Evolutionary conservation across 495 filamentous ascomycete genomes (phyloP), one percentile per base, ranked within the genome.

Genomic region (Neurospora hispaniola): DNA sequence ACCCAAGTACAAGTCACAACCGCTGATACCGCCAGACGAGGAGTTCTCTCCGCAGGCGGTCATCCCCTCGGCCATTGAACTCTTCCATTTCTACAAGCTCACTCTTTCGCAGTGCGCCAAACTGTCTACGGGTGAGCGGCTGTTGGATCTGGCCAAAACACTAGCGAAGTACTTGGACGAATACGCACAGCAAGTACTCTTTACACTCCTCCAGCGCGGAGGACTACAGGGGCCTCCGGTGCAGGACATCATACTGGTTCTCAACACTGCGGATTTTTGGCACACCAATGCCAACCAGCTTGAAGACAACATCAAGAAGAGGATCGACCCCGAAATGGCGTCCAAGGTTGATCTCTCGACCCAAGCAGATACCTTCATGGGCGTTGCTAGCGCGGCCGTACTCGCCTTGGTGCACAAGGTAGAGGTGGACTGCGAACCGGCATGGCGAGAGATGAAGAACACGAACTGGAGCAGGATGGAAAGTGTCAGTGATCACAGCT

Each of bases 251-350:
- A 87, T 97, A 11, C 84, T 95, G 1, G 93, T 98, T 6, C 85
- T 99, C 62, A 99, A 98, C 79, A 98, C 96, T 2, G 96, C 96
- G 0, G 96, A 99, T 77, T 99, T 98, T 81, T 98, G 96, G 87
- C 94, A 98, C 78, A 90, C 88, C 31, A 98, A 95, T 18, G 95
- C 93, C 75, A 92, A 88, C 71, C 95, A 97, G 75, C 83, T 99
- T 2, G 94, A 97, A 79, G 94, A 97, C 75, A 97, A 94, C 81
- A 94, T 99, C 82, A 97, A 93, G 81, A 89, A 90, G 74, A 88
- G 92, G 5, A 91, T 99, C 74, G 96, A 98, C 77, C 86, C 88
- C 70, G 90, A 92, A 1, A 83, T 97, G 69, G 89, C 89, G 44
- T 81, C 88, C 42, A 90, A 86, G 43, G 91, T 98, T 4, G 94